Percentiles rank a stretch among this genome's conserved stretches.
Conservation (phyloP, 2,329 filamentous ascomycete genomes). For the Aphanocladium album region DNA sequence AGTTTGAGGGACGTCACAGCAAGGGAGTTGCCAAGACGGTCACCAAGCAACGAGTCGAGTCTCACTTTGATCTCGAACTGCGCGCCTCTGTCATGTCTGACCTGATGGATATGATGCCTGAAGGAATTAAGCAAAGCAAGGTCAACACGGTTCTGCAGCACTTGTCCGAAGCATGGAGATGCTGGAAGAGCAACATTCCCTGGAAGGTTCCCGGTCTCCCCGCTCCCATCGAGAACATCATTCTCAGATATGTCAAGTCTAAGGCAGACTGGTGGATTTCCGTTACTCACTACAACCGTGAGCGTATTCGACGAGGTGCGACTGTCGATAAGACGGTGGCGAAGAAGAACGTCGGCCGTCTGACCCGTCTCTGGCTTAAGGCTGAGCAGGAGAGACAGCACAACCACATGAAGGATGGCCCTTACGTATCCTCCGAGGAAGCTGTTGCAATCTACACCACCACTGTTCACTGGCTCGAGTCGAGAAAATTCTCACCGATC, state of each 20-base stretch:
- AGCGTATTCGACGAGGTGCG: slow-evolving; percentile 90
- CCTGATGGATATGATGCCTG: slow-evolving; percentile 99
- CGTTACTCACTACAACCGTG: slow-evolving; percentile 96
- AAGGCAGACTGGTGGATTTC: slow-evolving; percentile 99
- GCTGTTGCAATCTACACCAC: slow-evolving; percentile 98
- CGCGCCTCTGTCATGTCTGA: slow-evolving; percentile 98
- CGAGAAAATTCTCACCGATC: slow-evolving; percentile 95
- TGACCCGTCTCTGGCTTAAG: slow-evolving; percentile 95
- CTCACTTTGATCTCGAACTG: slow-evolving; percentile 94
- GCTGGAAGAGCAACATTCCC: slow-evolving; percentile 99
- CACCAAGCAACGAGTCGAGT: slow-evolving; percentile 97
- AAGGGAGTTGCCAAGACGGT: slow-evolving; percentile 99
- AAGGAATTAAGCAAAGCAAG: slow-evolving; percentile 99
- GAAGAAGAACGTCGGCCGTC: slow-evolving; percentile 95
- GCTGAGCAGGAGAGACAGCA: slow-evolving; percentile 97
- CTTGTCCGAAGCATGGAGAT: slow-evolving; percentile 96
- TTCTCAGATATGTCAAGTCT: slow-evolving; percentile 95
- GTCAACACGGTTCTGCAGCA: slow-evolving; percentile 97
- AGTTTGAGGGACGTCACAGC: slow-evolving; percentile 97
- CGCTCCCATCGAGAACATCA: slow-evolving; percentile 97
- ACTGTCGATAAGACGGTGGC: slow-evolving; percentile 99
- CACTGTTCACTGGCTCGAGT: slow-evolving; percentile 97
- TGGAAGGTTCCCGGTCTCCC: slow-evolving; percentile 98
- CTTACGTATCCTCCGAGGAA: slow-evolving; percentile 96
- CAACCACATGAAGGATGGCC: slow-evolving; percentile 99